These are phyloP conservation scores for Pisolithus thermaeus DNA, from an alignment of 1,284 basidiomycete species.

Conservation along the genomic window DNA sequence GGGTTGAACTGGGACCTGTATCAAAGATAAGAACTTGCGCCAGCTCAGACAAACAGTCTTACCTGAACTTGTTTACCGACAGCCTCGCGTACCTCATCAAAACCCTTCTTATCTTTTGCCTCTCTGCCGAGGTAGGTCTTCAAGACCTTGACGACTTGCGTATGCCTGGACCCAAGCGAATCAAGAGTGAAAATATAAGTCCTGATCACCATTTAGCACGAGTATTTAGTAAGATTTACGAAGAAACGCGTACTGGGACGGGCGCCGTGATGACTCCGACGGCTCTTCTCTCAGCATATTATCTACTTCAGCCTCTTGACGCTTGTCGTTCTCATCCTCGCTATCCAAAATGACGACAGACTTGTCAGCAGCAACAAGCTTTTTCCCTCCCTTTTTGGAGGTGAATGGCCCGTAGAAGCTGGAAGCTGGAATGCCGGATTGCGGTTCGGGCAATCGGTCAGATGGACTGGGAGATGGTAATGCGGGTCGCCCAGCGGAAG, in stretches of 20 bases:
- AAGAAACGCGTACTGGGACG: conserved; percentile 15
- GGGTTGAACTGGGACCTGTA: conserved; percentile 71
- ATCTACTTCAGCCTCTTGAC: conserved; percentile 28
- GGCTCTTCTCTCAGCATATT: conserved; percentile 23
- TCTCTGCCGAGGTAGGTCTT: conserved; percentile 70
- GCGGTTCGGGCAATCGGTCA: conserved; percentile 1
- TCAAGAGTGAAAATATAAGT: conserved; percentile 84
- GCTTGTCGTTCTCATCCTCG: conserved; percentile 27
- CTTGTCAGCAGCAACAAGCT: neutral
- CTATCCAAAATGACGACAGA: conserved; percentile 11
- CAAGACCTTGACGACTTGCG: conserved; percentile 57
- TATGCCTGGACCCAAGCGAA: conserved; percentile 73
- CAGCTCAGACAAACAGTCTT: conserved; percentile 10
- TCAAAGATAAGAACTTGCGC: neutral
- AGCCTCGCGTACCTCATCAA: conserved; percentile 39
- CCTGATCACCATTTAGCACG: conserved; percentile 32
- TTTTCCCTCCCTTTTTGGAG: conserved; percentile 11
- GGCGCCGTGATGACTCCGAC: conserved; percentile 8
- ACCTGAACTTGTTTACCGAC: conserved; percentile 45
- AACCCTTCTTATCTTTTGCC: conserved; percentile 69
- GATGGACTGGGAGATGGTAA: neutral
- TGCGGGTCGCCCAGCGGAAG: neutral
- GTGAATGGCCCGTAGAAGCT: conserved; percentile 31
- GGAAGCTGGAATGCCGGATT: conserved; percentile 11
- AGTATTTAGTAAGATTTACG: neutral